phyloP scores from a whole-genome alignment of 1,284 basidiomycete species.

The Volvariella surrecta region DNA sequence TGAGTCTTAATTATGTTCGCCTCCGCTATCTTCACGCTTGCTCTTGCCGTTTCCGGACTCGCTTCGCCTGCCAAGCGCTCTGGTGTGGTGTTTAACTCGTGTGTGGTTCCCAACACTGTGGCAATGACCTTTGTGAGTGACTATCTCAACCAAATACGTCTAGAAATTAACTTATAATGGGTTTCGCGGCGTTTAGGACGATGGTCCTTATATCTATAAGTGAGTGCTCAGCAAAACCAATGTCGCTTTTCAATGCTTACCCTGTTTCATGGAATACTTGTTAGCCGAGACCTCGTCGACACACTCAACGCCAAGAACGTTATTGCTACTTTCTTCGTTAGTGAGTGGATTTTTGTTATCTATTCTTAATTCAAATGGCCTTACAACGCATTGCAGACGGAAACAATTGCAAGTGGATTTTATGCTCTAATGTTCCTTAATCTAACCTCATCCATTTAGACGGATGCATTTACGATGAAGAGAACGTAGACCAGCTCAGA shows the following conservation, averaged over 20 bases:
- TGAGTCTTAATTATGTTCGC: no score
- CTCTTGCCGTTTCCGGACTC: no score
- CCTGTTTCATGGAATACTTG: no score
- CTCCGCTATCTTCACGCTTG: no score
- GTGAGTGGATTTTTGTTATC: slow-evolving; percentile 20
- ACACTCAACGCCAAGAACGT: slow-evolving; percentile 27
- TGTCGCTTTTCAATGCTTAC: neutral
- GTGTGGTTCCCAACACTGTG: slow-evolving; percentile 15
- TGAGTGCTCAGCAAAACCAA: slow-evolving; percentile 17
- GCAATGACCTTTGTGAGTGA: slow-evolving; percentile 15
- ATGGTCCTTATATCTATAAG: slow-evolving; percentile 33
- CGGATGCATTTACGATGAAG: slow-evolving; percentile 3
- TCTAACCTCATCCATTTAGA: neutral
- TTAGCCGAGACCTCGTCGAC: slow-evolving; percentile 29
- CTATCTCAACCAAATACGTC: neutral
- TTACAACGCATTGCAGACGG: slow-evolving; percentile 19
- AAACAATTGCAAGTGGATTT: slow-evolving; percentile 24
- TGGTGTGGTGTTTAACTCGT: slow-evolving; percentile 13
- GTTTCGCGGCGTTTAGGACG: slow-evolving; percentile 25
- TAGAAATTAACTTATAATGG: neutral
- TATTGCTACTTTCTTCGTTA: slow-evolving; percentile 51
- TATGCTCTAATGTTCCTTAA: slow-evolving; percentile 10
- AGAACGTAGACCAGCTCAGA: neutral
- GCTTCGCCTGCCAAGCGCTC: neutral
- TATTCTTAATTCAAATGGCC: slow-evolving; percentile 9